Conservation (phyloP, 805 yeast species). For the Pichia heedii region DNA sequence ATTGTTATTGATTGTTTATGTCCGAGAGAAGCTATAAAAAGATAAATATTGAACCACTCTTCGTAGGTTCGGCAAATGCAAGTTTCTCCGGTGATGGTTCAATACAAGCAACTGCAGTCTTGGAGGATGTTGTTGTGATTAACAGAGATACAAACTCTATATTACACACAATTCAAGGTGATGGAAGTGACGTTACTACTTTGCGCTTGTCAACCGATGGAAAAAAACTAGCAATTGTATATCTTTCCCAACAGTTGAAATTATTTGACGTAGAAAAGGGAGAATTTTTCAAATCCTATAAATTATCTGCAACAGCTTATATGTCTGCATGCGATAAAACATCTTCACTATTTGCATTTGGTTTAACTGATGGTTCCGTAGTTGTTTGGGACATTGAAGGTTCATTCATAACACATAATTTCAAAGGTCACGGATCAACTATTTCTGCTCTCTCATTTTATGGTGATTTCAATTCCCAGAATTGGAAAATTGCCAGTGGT, state of each 20-base stretch:
- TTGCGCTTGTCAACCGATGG: conserved; percentile 75
- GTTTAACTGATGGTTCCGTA: conserved; percentile 89
- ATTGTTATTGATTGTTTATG: too few relatives aligned
- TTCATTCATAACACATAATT: conserved; percentile 78
- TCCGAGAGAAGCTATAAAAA: conserved; percentile 28
- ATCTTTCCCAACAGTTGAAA: conserved; percentile 60
- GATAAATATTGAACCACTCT: conserved; percentile 65
- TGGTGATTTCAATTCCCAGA: conserved; percentile 59
- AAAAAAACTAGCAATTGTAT: conserved; percentile 50
- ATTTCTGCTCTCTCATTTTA: conserved; percentile 64
- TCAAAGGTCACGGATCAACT: conserved; percentile 90
- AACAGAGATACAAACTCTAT: conserved; percentile 49
- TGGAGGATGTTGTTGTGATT: conserved; percentile 68
- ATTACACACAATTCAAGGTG: conserved; percentile 65
- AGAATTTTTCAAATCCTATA: conserved; percentile 41
- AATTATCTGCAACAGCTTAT: conserved; percentile 72
- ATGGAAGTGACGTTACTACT: conserved; percentile 72
- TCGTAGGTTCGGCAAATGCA: conserved; percentile 76
- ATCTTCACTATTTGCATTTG: conserved; percentile 81
- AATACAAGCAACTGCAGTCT: conserved; percentile 67
- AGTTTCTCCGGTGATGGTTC: conserved; percentile 53
- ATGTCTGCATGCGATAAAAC: conserved; percentile 71
- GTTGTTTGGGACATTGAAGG: conserved; percentile 89
- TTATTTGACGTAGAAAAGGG: conserved; percentile 42
- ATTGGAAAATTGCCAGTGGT: conserved; percentile 75